phyloP scores from a whole-genome alignment of 164 flowering plant species.

The Taxillus chinensis region DNA sequence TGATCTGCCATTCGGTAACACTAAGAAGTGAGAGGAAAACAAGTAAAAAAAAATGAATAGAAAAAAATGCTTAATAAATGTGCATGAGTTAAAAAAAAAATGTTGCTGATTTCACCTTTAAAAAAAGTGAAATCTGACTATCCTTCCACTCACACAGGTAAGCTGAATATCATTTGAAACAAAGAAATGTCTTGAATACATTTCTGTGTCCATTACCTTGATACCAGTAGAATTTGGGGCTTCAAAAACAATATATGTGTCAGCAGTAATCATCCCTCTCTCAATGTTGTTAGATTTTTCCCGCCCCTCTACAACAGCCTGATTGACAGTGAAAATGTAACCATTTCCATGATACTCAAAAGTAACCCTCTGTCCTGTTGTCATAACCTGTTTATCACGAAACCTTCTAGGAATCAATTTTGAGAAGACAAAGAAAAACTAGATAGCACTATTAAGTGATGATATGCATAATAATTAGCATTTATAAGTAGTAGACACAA shows the following conservation, averaged over 20 bases:
- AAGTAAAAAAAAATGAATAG: no score
- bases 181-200: neutral
- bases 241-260: slow-evolving; percentile 83
- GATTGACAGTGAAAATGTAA: slow-evolving; percentile 70
- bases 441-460: no score
- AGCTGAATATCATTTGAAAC: no score
- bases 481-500: no score
- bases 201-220: slow-evolving; percentile 36
- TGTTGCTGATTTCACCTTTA: no score
- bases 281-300: slow-evolving; percentile 44
- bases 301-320: slow-evolving; percentile 59
- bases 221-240: slow-evolving; percentile 73
- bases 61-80: no score
- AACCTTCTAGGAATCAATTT: neutral
- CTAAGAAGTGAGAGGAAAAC: no score
- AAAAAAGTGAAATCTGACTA: no score
- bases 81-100: no score
- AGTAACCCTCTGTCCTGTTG: slow-evolving; percentile 74
- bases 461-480: no score
- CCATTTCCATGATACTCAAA: slow-evolving; percentile 82
- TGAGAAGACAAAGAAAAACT: neutral
- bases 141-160: no score
- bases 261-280: slow-evolving; percentile 70
- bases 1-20: no score
- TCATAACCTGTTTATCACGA: slow-evolving; percentile 62